These are phyloP conservation scores for Puccinia polysora DNA, from an alignment of 1,284 basidiomycete genomes.

Conservation along the genomic window DNA sequence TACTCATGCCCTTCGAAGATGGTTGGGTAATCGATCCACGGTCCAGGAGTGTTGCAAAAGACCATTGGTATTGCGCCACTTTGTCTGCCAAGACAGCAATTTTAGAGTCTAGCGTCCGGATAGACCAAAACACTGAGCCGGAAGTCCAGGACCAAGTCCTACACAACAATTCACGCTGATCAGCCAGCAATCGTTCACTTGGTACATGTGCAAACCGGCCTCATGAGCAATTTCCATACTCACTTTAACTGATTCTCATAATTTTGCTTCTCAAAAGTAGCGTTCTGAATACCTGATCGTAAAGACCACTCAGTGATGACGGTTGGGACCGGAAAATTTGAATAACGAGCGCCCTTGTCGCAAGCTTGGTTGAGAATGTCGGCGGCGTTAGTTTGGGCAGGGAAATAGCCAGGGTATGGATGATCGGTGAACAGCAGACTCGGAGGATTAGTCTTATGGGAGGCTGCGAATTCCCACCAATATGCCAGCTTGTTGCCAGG, in stretches of 20 bases:
- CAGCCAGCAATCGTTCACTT: not conserved
- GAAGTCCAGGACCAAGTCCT: slow-evolving; percentile 49
- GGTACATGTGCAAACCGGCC: not conserved
- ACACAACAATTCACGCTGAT: not conserved
- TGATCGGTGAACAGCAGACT: slow-evolving; percentile 50
- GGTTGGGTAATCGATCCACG: slow-evolving; percentile 18
- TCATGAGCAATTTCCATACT: not conserved
- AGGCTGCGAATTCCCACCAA: slow-evolving; percentile 43
- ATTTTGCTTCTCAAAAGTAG: slow-evolving; percentile 48
- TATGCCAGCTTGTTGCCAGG: slow-evolving; percentile 16
- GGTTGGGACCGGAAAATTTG: slow-evolving; percentile 49
- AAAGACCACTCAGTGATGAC: slow-evolving; percentile 48
- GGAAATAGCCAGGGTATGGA: slow-evolving; percentile 50
- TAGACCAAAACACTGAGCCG: slow-evolving; percentile 41
- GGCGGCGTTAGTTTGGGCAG: slow-evolving; percentile 46
- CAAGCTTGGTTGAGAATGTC: slow-evolving; percentile 50
- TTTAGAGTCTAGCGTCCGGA: slow-evolving; percentile 27
- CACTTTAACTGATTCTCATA: slow-evolving; percentile 47
- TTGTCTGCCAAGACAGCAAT: slow-evolving; percentile 21
- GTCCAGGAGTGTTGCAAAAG: slow-evolving; percentile 18
- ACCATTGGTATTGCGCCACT: slow-evolving; percentile 42
- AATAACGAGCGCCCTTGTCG: slow-evolving; percentile 46
- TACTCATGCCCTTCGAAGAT: not conserved
- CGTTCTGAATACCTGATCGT: slow-evolving; percentile 49
- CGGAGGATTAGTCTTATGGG: slow-evolving; percentile 44